phyloP scores from a whole-genome alignment of 371 early-diverging fungal genomes.

The Phascolomyces articulosus region DNA sequence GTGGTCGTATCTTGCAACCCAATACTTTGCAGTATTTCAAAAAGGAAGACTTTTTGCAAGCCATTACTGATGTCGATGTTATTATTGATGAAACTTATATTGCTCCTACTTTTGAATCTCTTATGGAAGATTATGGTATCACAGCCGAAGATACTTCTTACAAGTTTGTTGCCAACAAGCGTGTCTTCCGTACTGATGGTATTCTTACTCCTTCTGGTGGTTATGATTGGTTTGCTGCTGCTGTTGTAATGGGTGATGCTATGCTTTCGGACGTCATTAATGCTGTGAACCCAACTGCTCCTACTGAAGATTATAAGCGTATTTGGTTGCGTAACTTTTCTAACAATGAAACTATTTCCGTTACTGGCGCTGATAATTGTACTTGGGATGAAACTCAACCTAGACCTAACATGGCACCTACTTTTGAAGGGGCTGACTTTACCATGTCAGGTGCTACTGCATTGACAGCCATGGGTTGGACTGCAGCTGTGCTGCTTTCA shows the following conservation, averaged over 20 bases:
- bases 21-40: slow-evolving; percentile 36
- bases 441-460: slow-evolving; percentile 11
- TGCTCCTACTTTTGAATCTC: slow-evolving; percentile 43
- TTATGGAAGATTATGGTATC: slow-evolving; percentile 61
- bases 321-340: slow-evolving; percentile 76
- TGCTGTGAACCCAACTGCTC: slow-evolving; percentile 62
- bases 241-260: slow-evolving; percentile 71
- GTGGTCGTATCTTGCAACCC: slow-evolving; percentile 40
- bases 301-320: slow-evolving; percentile 48
- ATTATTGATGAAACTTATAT: slow-evolving; percentile 75
- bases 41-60: slow-evolving; percentile 53
- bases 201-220: slow-evolving; percentile 63
- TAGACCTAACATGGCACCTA: slow-evolving; percentile 51
- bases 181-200: slow-evolving; percentile 74
- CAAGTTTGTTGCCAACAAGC: slow-evolving; percentile 66
- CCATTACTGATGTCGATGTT: slow-evolving; percentile 66
- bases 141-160: slow-evolving; percentile 31
- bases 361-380: slow-evolving; percentile 54
- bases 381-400: slow-evolving; percentile 53
- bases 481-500: slow-evolving; percentile 4
- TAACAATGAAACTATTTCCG: slow-evolving; percentile 48
- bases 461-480: not conserved
- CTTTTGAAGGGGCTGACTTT: slow-evolving; percentile 39
- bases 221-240: slow-evolving; percentile 73
- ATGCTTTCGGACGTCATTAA: slow-evolving; percentile 72